Base-by-base conservation (phyloP, 805 yeast species). In the Yamadazyma kitorensis region DNA sequence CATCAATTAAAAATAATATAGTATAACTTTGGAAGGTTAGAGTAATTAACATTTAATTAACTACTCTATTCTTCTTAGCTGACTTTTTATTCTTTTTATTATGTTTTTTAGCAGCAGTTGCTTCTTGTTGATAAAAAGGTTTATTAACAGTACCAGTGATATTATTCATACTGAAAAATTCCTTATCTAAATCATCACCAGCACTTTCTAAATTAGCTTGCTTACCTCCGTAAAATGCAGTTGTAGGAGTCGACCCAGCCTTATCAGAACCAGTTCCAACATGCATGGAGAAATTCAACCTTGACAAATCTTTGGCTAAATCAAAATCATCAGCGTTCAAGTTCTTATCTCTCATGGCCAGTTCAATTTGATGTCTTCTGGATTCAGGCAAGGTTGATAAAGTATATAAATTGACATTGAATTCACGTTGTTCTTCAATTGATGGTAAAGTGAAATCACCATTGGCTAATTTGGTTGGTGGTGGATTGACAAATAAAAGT, bases 181-280 rank as follows among this genome's bases (percentile, higher is more conserved):
- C 96, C 23, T 76, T 70, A 57, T 91, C 97, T 45, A 91, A 67
- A 48, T 86, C 93, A 26, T 78, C 86, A 22, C 91, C 87, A 5
- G 87, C 83, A 53, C 82, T 80, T 45, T 74, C 76, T 43, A 83
- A 68, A 2, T 87, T 86, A 9, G 93, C 91, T 53, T 84, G 88
- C 44, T 76, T 80, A 59, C 93, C 93, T 64, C 93, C 91, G 49
- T 84, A 82, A 37, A 74, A 77, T 12, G 67, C 55, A 7, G 82
- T 66, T 37, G 67, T 70, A 4, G 81, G 73, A 23, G 23, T 22
- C 4, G 11, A 8, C 17, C 60, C 63, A 29, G 62, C 60, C 7
- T 51, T 50, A 2, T 44, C 40, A 3, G 40, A 31, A 49, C 41
- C 33, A 6, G 49, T 48, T 23, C 68, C 70, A 33, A 82, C 69